Percentiles rank a stretch among this genome's conserved stretches.
These are phyloP conservation scores for Pilasporangium apinafurcum DNA, from an alignment of 352 stramenopile species.

Conservation along the genomic window DNA sequence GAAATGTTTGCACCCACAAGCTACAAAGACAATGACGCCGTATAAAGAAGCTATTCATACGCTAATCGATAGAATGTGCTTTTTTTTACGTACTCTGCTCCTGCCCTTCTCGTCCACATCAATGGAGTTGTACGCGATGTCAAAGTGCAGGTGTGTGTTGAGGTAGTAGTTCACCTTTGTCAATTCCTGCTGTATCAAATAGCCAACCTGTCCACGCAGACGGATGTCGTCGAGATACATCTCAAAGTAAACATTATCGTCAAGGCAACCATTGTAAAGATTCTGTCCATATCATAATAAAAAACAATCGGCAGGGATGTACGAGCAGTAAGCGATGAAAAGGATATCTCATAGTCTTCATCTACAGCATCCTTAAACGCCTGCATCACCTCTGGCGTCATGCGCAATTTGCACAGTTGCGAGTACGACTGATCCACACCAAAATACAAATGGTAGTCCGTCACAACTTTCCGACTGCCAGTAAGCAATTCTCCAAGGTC, in stretches of 20 bases:
- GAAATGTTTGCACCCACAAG: conserved; percentile 74
- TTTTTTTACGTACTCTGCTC: conserved; percentile 36
- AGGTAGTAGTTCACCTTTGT: conserved; percentile 86
- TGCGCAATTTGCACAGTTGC: conserved; percentile 85
- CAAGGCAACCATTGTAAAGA: conserved; percentile 14
- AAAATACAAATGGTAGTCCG: conserved; percentile 79
- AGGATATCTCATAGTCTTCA: conserved; percentile 92
- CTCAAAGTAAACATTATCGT: conserved; percentile 76
- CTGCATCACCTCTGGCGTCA: conserved; percentile 76
- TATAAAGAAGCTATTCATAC: background rate
- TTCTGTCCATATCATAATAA: background rate
- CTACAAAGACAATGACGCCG: conserved; percentile 10
- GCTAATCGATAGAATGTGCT: background rate
- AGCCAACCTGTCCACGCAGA: conserved; percentile 94
- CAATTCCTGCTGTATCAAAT: conserved; percentile 71
- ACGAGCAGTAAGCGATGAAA: conserved; percentile 3
- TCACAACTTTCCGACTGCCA: conserved; percentile 91
- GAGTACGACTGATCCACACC: conserved; percentile 79
- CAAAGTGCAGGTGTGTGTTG: conserved; percentile 95
- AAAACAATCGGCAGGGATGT: background rate
- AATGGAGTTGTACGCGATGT: conserved; percentile 89
- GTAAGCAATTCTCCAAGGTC: conserved; percentile 93
- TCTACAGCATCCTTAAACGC: conserved; percentile 95
- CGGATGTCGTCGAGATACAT: conserved; percentile 98
- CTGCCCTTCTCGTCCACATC: conserved; percentile 80